Percentiles rank a stretch among this genome's conserved stretches.
Evolutionary conservation across 495 filamentous ascomycete genomes (phyloP).

Genomic region (Tuber magnatum): DNA sequence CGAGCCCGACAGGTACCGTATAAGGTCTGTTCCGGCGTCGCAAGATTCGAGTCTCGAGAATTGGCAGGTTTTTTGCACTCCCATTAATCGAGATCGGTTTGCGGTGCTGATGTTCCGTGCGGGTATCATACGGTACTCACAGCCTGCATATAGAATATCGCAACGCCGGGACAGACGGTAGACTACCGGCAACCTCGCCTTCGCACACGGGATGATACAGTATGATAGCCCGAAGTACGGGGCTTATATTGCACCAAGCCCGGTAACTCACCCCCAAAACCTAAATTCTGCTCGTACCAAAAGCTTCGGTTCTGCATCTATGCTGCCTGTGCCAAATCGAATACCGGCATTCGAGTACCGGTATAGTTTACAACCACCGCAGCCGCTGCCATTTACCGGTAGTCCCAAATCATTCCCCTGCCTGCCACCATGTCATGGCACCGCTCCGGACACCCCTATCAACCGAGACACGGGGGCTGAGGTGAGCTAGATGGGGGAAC

Average conservation of each 20-base stretch:
- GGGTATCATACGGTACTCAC: too few relatives aligned
- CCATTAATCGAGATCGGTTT: too few relatives aligned
- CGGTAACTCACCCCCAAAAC: background rate
- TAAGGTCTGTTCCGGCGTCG: too few relatives aligned
- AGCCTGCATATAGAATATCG: too few relatives aligned
- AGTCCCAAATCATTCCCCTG: background rate
- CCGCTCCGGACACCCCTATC: background rate
- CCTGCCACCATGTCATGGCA: background rate
- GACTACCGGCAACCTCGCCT: too few relatives aligned
- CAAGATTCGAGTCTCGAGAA: too few relatives aligned
- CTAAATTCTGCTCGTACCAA: background rate
- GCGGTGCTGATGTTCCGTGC: too few relatives aligned
- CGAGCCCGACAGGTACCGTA: background rate
- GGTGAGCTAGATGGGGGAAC: background rate
- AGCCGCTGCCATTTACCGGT: background rate
- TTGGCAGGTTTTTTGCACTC: too few relatives aligned
- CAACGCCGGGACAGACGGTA: too few relatives aligned
- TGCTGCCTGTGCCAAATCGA: background rate
- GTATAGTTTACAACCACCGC: background rate
- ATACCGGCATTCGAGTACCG: background rate
- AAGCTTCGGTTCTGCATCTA: background rate
- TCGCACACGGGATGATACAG: too few relatives aligned
- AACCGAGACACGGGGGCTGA: background rate
- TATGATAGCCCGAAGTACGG: too few relatives aligned
- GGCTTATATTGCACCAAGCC: background rate